Conservation (phyloP, 495 filamentous ascomycete species). For the Penicillium subrubescens region DNA sequence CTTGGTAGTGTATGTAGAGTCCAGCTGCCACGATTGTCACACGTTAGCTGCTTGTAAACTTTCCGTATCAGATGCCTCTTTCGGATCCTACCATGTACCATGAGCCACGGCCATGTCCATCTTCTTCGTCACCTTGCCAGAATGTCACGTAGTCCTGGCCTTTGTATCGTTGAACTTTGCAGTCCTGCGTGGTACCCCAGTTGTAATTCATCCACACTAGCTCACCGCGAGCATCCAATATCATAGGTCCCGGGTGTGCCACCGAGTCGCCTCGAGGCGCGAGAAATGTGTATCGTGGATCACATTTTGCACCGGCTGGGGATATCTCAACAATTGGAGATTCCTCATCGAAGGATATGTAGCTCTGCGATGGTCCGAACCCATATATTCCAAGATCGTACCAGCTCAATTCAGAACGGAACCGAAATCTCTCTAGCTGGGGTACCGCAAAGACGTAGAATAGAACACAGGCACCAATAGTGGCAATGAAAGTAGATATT, state of each 20-base stretch:
- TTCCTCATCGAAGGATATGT: conserved; percentile 37
- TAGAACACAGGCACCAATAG: conserved; percentile 16
- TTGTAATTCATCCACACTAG: conserved; percentile 48
- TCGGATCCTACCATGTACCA: conserved; percentile 52
- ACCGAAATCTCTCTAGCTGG: conserved; percentile 33
- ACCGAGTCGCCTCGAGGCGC: conserved; percentile 48
- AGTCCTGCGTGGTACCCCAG: conserved; percentile 47
- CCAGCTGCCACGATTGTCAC: conserved; percentile 34
- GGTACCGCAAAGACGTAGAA: conserved; percentile 33
- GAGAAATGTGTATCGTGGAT: conserved; percentile 45
- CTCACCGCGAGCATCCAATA: conserved; percentile 46
- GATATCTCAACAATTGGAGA: conserved; percentile 37
- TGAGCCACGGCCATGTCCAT: conserved; percentile 50
- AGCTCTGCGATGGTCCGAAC: conserved; percentile 36
- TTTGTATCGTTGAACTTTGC: conserved; percentile 48
- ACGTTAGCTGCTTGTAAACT: conserved; percentile 3
- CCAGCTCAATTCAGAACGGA: conserved; percentile 34
- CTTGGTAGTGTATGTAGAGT: conserved; percentile 46
- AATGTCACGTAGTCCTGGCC: conserved; percentile 53
- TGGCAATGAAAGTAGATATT: conserved; percentile 12
- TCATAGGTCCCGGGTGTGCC: conserved; percentile 46
- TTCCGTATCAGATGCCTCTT: background rate
- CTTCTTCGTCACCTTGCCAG: conserved; percentile 55
- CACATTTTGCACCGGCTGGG: conserved; percentile 36
- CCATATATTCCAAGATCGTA: conserved; percentile 43